Conservation (phyloP, 2,329 filamentous ascomycete genomes). For the Coniochaeta hoffmannii region DNA sequence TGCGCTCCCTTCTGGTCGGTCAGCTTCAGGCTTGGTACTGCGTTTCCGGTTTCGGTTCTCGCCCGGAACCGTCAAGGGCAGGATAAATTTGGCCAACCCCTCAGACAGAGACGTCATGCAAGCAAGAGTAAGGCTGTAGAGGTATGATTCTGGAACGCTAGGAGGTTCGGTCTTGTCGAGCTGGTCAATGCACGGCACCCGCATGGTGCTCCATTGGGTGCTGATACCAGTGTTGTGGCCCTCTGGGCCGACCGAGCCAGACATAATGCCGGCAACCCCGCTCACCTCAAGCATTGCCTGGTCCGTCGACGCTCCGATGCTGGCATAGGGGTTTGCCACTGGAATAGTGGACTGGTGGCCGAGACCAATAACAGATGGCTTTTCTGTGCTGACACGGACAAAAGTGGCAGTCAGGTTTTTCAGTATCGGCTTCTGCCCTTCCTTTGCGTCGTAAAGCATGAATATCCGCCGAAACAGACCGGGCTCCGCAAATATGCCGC, state of each 20-base stretch:
- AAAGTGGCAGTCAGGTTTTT: conserved; percentile 80
- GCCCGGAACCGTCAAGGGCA: conserved; percentile 80
- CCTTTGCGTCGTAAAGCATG: conserved; percentile 65
- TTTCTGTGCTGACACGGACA: conserved; percentile 88
- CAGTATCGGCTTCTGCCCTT: conserved; percentile 68
- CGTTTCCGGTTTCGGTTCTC: conserved; percentile 52
- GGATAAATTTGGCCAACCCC: conserved; percentile 83
- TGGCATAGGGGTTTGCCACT: conserved; percentile 47
- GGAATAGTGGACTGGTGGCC: conserved; percentile 84
- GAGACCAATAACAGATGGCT: conserved; percentile 79
- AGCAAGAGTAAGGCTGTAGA: conserved; percentile 81
- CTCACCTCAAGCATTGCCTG: conserved; percentile 86
- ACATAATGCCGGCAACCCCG: conserved; percentile 81
- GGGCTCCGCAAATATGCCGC: conserved; percentile 77
- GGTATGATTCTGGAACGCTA: conserved; percentile 79
- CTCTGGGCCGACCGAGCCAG: conserved; percentile 58
- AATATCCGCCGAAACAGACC: conserved; percentile 74
- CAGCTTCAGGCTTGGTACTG: conserved; percentile 32
- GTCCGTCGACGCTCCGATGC: conserved; percentile 56
- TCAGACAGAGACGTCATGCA: conserved; percentile 90
- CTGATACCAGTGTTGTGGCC: conserved; percentile 73
- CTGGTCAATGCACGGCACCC: conserved; percentile 85
- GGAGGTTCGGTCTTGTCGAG: conserved; percentile 88
- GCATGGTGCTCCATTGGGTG: conserved; percentile 81
- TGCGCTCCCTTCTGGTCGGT: conserved; percentile 24